Evolutionary conservation across 2,329 filamentous ascomycete genomes (phyloP), one percentile per base, ranked within the genome.

Genomic region (Aspergillus udagawae): DNA sequence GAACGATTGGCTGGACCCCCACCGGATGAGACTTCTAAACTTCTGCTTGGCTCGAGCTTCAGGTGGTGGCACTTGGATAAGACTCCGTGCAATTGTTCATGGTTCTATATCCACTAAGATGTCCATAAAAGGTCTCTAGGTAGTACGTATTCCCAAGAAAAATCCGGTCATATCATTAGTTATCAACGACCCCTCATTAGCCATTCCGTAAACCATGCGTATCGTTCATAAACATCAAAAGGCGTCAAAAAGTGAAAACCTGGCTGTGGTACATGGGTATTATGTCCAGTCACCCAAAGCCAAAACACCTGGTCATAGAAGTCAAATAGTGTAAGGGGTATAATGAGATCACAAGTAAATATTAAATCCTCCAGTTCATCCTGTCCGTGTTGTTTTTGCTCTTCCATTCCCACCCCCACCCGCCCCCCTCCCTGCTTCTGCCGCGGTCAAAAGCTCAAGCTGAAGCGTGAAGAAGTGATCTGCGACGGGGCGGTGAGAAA

Each of bases 321-420:
- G 59, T 49, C 56, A 56, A 63, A 60, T 52, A 58, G 55, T 60
- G 56, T 65, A 58, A 41, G 60, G 65, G 65, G 62, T 66, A 65
- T 66, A 67, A 59, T 63, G 60, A 61, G 63, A 55, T 58, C 55
- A 60, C 54, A 55, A 59, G 50, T 45, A 59, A 63, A 21, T 6
- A 23, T 28, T 35, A 49, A 12, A 12, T 51, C 48, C 21, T 28
- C 32, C 28, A n/a, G 25, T 55, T 51, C 12, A 20, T 27, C 41
- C 20, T 48, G 35, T 51, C 32, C 8, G 10, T 42, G 41, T 49
- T 56, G 20, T 49, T 52, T 49, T 38, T n/a, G 23, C 21, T 25
- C 49, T 52, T 32, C 25, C 23, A 52, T n/a, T n/a, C n/a, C n/a
- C n/a, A n/a, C n/a, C n/a, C n/a, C n/a, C n/a, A n/a, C n/a, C n/a